Evolutionary conservation across 2,329 filamentous ascomycete genomes (phyloP).

Genomic region (Aspergillus versicolor): DNA sequence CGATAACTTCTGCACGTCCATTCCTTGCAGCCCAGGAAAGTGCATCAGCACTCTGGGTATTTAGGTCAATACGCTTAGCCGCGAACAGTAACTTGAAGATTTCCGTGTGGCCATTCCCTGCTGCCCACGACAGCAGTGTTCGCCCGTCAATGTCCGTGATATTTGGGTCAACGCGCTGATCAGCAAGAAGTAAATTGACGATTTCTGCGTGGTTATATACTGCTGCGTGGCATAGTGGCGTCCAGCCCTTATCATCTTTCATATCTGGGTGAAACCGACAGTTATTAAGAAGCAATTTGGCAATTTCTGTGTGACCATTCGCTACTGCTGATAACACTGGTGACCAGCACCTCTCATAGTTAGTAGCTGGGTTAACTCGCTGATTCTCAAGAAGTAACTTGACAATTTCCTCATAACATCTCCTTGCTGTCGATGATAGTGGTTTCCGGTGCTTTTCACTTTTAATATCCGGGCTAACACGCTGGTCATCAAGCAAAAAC

Average conservation of each 20-base stretch:
- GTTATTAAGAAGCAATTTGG: background rate
- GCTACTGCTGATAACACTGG: background rate
- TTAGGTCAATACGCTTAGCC: too few relatives aligned
- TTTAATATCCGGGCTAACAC: too few relatives aligned
- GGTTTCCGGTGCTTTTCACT: too few relatives aligned
- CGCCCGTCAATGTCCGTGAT: background rate
- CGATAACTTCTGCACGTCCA: too few relatives aligned
- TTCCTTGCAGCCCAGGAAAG: background rate
- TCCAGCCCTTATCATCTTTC: background rate
- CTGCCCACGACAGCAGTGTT: background rate
- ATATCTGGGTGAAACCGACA: background rate
- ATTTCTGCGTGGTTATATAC: background rate
- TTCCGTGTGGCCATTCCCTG: background rate
- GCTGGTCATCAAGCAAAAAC: too few relatives aligned
- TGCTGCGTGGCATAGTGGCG: background rate
- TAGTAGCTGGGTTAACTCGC: background rate
- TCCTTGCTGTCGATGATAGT: too few relatives aligned
- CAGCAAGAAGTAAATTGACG: background rate
- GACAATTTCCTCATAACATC: too few relatives aligned
- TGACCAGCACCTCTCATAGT: background rate
- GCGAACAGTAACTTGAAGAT: too few relatives aligned
- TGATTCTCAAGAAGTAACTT: background rate
- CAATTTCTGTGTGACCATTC: background rate
- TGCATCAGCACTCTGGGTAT: too few relatives aligned
- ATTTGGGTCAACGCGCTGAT: background rate